Conservation (phyloP, 208 protist species). For the Blastocrithidia nonstop region DNA sequence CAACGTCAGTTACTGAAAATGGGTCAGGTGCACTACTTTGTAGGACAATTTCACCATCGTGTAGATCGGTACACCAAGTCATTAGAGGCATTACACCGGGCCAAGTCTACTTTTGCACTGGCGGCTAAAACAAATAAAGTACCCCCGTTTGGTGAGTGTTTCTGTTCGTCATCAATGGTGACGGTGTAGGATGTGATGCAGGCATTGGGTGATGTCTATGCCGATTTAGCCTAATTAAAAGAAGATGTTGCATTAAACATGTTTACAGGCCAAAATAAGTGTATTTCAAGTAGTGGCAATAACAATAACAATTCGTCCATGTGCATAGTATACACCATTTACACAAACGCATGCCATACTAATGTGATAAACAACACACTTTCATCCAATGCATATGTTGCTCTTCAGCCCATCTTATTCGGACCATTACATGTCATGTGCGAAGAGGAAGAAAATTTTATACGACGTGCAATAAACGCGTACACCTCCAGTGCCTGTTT, state of each 20-base stretch:
- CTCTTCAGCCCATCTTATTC: slow-evolving; percentile 27
- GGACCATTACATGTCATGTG: slow-evolving; percentile 16
- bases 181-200: slow-evolving; percentile 17
- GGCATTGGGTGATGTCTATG: slow-evolving; percentile 41
- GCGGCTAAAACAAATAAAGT: slow-evolving; percentile 19
- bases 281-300: no score
- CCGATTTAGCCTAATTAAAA: slow-evolving; percentile 34
- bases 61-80: slow-evolving; percentile 68
- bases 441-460: slow-evolving; percentile 29
- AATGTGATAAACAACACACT: no score
- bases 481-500: slow-evolving; percentile 29
- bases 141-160: slow-evolving; percentile 24
- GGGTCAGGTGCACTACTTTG: slow-evolving; percentile 52
- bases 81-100: slow-evolving; percentile 51
- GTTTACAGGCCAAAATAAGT: neutral
- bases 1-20: slow-evolving; percentile 36
- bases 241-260: slow-evolving; percentile 7
- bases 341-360: no score
- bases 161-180: slow-evolving; percentile 13
- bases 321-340: no score
- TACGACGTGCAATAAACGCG: slow-evolving; percentile 24
- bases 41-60: slow-evolving; percentile 35
- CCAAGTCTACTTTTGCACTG: slow-evolving; percentile 37
- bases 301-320: no score
- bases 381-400: no score